Conservation (phyloP, 2,329 filamentous ascomycete species). For the Paecilomyces niveus region DNA sequence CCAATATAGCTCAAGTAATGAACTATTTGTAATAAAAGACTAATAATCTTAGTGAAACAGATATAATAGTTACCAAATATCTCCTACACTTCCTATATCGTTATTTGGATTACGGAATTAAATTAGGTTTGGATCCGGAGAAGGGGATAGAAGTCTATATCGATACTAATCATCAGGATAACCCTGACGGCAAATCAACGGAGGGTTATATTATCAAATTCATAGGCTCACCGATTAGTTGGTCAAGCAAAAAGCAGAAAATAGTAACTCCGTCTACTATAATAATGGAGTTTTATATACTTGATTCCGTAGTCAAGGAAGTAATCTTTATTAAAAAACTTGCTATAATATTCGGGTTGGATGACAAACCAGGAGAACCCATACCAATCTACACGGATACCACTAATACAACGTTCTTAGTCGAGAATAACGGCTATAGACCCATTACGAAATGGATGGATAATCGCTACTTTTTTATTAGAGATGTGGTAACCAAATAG, state of each 20-base stretch:
- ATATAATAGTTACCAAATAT: neutral
- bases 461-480: neutral
- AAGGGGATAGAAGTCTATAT: neutral
- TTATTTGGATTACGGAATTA: neutral
- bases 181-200: neutral
- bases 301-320: neutral
- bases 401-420: neutral
- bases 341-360: neutral
- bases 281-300: neutral
- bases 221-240: neutral
- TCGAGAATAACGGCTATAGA: neutral
- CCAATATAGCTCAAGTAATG: neutral
- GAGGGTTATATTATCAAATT: neutral
- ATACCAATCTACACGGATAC: neutral
- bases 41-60: neutral
- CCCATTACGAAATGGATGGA: neutral
- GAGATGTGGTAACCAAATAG: neutral
- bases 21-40: neutral
- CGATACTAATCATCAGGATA: neutral
- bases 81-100: neutral
- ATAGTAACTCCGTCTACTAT: neutral
- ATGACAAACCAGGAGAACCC: neutral
- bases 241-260: neutral
- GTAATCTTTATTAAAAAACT: neutral
- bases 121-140: neutral